Percentiles rank a stretch among this genome's conserved stretches.
Conservation (phyloP, 2,329 filamentous ascomycete genomes). For the Fusarium euwallaceae region DNA sequence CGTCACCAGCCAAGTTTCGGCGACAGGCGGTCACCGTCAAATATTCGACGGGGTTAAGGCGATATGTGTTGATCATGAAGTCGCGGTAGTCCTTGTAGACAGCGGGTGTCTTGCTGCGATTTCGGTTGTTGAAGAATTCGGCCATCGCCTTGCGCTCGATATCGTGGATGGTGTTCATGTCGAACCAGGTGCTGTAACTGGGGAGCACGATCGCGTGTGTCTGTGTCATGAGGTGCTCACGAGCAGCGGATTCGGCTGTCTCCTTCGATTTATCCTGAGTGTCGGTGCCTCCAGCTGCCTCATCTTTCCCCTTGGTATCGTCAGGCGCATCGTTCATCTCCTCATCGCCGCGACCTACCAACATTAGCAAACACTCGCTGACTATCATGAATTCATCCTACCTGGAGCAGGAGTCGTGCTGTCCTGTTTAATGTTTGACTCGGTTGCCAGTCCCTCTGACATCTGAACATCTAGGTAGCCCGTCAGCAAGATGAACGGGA, state of each 20-base stretch:
- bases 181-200: constrained; percentile 99
- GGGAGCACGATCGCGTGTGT: constrained; percentile 96
- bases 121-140: constrained; percentile 98
- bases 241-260: constrained; percentile 85
- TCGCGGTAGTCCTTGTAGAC: constrained; percentile 99
- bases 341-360: constrained; percentile 76
- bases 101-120: constrained; percentile 96
- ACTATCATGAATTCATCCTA: constrained; percentile 60
- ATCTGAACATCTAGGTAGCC: constrained; percentile 71
- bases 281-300: constrained; percentile 62
- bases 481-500: constrained; percentile 30
- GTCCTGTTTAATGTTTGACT: constrained; percentile 71
- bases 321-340: constrained; percentile 80
- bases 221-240: constrained; percentile 92
- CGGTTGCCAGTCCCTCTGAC: constrained; percentile 63
- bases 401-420: constrained; percentile 70
- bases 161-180: constrained; percentile 92
- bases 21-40: constrained; percentile 96
- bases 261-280: constrained; percentile 81
- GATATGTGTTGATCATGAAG: constrained; percentile 99
- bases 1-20: constrained; percentile 94
- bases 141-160: constrained; percentile 95
- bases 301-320: constrained; percentile 64
- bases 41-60: constrained; percentile 95
- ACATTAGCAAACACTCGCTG: constrained; percentile 67